Evolutionary conservation across 208 protist genomes (phyloP).

Genomic region (Trypanosoma boissoni): DNA sequence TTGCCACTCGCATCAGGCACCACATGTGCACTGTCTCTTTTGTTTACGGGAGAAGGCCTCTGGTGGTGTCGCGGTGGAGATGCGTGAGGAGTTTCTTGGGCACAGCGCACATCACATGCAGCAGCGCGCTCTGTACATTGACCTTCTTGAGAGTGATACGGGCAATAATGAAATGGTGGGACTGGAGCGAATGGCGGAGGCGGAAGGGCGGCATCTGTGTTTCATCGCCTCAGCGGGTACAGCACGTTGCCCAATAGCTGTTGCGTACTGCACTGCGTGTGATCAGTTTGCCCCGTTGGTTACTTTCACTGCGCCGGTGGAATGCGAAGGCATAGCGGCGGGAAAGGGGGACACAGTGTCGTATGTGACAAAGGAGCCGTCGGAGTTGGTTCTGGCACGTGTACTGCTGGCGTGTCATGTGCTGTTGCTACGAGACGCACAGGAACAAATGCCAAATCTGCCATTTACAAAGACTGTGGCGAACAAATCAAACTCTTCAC

Average conservation of each 20-base stretch:
- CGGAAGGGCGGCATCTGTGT: slow-evolving; percentile 46
- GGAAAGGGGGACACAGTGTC: slow-evolving; percentile 4
- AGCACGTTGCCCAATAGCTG: slow-evolving; percentile 33
- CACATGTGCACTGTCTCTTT: slow-evolving; percentile 44
- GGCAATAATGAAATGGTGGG: slow-evolving; percentile 11
- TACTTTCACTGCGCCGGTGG: slow-evolving; percentile 9
- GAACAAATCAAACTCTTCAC: too few species aligned
- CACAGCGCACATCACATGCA: slow-evolving; percentile 21
- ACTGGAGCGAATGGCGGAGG: slow-evolving; percentile 43
- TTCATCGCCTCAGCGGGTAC: slow-evolving; percentile 53
- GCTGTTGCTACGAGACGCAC: slow-evolving; percentile 2
- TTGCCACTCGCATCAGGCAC: not conserved
- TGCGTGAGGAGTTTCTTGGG: not conserved
- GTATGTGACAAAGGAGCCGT: too few species aligned
- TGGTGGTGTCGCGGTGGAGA: not conserved
- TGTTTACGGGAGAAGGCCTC: slow-evolving; percentile 28
- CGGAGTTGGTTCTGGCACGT: slow-evolving; percentile 18
- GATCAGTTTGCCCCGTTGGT: slow-evolving; percentile 45
- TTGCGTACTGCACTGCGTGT: slow-evolving; percentile 60
- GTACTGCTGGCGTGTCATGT: slow-evolving; percentile 23
- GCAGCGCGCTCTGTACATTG: slow-evolving; percentile 21
- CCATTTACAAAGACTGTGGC: too few species aligned
- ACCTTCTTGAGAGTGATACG: slow-evolving; percentile 29
- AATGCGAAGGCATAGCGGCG: not conserved
- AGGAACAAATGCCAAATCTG: not conserved